phyloP scores from a whole-genome alignment of 805 yeast species.

The Lipomyces starkeyi region DNA sequence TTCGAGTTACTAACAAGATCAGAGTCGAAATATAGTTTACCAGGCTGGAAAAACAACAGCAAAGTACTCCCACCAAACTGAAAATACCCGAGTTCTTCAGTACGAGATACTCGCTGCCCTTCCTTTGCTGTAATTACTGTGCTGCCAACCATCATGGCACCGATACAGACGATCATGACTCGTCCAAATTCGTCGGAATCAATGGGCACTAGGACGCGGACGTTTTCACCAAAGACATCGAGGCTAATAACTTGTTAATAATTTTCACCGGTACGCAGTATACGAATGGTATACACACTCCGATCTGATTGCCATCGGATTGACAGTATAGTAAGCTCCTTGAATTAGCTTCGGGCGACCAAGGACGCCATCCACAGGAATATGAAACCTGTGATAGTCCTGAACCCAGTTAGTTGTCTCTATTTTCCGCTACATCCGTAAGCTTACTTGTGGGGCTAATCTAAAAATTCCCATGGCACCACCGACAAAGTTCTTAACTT shows the following conservation, averaged over 20 bases:
- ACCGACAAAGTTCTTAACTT: constrained; percentile 48
- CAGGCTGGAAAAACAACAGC: constrained; percentile 63
- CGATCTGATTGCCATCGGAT: constrained; percentile 95
- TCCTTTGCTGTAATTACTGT: constrained; percentile 70
- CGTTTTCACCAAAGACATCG: constrained; percentile 93
- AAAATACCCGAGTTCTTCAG: constrained; percentile 91
- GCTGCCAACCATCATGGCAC: constrained; percentile 99
- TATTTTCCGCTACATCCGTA: background rate
- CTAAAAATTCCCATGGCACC: constrained; percentile 81
- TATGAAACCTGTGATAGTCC: constrained; percentile 92
- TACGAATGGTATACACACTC: constrained; percentile 43
- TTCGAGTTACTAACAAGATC: constrained; percentile 74
- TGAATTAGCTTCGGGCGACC: constrained; percentile 71
- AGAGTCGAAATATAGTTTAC: constrained; percentile 60
- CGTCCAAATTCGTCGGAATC: constrained; percentile 78
- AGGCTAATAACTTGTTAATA: constrained; percentile 44
- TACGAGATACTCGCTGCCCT: constrained; percentile 64
- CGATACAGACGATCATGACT: constrained; percentile 79
- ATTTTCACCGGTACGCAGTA: background rate
- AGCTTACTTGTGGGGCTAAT: constrained; percentile 78
- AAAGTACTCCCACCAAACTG: constrained; percentile 96
- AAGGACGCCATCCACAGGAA: constrained; percentile 78
- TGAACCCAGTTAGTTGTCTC: constrained; percentile 1
- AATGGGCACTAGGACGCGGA: constrained; percentile 77
- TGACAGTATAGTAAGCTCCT: constrained; percentile 94